Evolutionary conservation across 208 protist species (phyloP).

Genomic region (Wallacemonas sp.): DNA sequence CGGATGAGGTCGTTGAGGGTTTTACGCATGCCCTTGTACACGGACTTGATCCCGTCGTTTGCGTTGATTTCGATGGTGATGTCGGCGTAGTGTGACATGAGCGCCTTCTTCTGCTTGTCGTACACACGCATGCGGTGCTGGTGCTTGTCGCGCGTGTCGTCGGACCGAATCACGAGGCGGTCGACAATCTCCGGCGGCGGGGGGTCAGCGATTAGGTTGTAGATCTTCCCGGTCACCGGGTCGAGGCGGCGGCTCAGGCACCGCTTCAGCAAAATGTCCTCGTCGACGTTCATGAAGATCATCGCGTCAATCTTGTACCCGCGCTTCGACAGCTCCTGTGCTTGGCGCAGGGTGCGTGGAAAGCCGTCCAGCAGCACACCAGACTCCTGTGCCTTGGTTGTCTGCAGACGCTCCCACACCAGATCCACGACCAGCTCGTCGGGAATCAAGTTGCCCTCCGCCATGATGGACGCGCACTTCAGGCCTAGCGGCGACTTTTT

Average conservation of each 20-base stretch:
- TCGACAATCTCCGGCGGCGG: conserved; percentile 65
- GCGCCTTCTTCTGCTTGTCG: conserved; percentile 53
- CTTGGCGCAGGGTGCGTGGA: conserved; percentile 92
- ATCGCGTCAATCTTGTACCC: conserved; percentile 75
- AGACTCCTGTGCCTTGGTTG: conserved; percentile 33
- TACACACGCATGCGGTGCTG: conserved; percentile 72
- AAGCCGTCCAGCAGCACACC: conserved; percentile 94
- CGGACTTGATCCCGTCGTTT: conserved; percentile 42
- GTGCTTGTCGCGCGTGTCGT: conserved; percentile 82
- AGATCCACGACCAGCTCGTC: conserved; percentile 80
- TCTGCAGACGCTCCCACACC: conserved; percentile 47
- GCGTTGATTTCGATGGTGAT: conserved; percentile 65
- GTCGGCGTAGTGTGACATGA: conserved; percentile 53
- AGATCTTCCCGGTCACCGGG: conserved; percentile 71
- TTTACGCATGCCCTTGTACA: conserved; percentile 39
- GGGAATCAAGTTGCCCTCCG: conserved; percentile 77
- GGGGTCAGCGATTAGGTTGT: conserved; percentile 76
- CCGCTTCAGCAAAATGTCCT: conserved; percentile 47
- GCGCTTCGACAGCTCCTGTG: conserved; percentile 47
- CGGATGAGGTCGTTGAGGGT: conserved; percentile 31
- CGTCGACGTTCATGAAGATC: conserved; percentile 68
- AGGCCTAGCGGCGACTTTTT: conserved; percentile 55
- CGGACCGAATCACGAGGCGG: conserved; percentile 77
- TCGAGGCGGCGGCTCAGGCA: conserved; percentile 67
- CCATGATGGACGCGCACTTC: conserved; percentile 50